These are phyloP conservation scores for Lizanozyma gosingica DNA, from an alignment of 1,139 yeast species.

Conservation along the genomic window DNA sequence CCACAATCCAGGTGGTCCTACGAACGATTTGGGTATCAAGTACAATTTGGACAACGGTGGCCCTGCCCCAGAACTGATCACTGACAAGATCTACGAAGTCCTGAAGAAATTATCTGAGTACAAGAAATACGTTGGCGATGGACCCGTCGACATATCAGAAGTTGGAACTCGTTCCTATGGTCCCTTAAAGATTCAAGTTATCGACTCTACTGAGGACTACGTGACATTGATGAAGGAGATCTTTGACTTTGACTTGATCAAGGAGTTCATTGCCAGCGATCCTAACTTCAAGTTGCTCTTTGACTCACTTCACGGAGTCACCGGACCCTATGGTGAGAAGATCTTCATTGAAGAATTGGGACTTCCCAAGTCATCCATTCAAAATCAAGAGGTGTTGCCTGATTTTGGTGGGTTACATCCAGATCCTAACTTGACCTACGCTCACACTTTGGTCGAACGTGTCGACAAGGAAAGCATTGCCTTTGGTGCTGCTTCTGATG, in stretches of 20 bases:
- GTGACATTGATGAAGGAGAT: slow-evolving; percentile 72
- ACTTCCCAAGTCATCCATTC: slow-evolving; percentile 58
- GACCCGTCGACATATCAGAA: slow-evolving; percentile 55
- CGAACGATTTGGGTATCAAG: slow-evolving; percentile 88
- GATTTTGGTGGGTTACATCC: slow-evolving; percentile 98
- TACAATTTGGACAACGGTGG: slow-evolving; percentile 95
- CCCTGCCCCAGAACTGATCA: slow-evolving; percentile 97
- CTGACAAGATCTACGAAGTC: slow-evolving; percentile 73
- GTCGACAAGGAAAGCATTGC: slow-evolving; percentile 77
- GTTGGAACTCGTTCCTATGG: slow-evolving; percentile 49
- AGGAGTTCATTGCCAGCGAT: slow-evolving; percentile 46
- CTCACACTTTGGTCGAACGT: slow-evolving; percentile 72
- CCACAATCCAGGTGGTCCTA: slow-evolving; percentile 98
- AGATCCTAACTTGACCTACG: slow-evolving; percentile 95
- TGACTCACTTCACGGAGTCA: slow-evolving; percentile 91
- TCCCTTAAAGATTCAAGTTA: slow-evolving; percentile 62
- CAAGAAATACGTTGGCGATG: slow-evolving; percentile 39
- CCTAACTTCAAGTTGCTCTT: slow-evolving; percentile 66
- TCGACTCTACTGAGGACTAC: slow-evolving; percentile 76
- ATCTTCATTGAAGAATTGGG: slow-evolving; percentile 83
- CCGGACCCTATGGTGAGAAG: slow-evolving; percentile 91
- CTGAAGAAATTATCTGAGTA: slow-evolving; percentile 54
- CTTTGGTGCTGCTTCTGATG: slow-evolving; percentile 98
- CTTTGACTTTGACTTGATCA: slow-evolving; percentile 82
- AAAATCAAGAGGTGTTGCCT: slow-evolving; percentile 69